Evolutionary conservation across 352 stramenopile genomes (phyloP), one percentile per base, ranked within the genome.

Genomic region (Plasmopara muralis): DNA sequence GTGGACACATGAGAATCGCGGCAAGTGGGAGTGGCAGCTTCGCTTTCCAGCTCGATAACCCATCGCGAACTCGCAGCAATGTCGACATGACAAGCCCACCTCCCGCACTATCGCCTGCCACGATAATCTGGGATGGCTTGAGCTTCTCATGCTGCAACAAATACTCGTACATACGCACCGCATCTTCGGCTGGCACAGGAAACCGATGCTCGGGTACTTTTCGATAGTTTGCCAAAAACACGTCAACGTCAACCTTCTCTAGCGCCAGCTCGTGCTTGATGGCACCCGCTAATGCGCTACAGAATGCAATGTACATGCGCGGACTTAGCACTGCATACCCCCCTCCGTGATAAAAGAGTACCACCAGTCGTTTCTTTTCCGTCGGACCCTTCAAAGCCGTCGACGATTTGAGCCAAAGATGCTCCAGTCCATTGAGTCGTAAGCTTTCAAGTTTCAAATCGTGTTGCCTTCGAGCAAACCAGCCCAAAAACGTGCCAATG

Each of bases 271-370:
- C 47, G 5, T 56, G 51, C 43, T 68, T 64, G 46, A 68, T 50
- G 20, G 57, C 48, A 0, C 49, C 42, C 15, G 41, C 45, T 25
- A 81, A 50, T 5, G 55, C 30, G 12, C 57, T 64, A 30, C 53
- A 66, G 41, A 74, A 66, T 4, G 37, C 40, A 20, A 66, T 64
- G 52, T 78, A 80, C 50, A 76, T 58, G 2, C 53, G 52, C 9
- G 74, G 72, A 53, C 60, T 74, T 7, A 71, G 52, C 14, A 84
- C 48, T 0, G 66, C 57, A 47, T 76, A 84, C 13, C 65, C 72
- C 2, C 72, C 75, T 37, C 75, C 75, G 47, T 86, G 72, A 55
- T 59, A 75, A 50, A 72, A 84, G 15, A 86, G 61, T 38, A 86
- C 62, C 14, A 79, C 65, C 1, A 55, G 35, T 28, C 62, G 42